phyloP scores from a whole-genome alignment of 1,139 yeast species.

The Kurtzmaniella quercitrusa region DNA sequence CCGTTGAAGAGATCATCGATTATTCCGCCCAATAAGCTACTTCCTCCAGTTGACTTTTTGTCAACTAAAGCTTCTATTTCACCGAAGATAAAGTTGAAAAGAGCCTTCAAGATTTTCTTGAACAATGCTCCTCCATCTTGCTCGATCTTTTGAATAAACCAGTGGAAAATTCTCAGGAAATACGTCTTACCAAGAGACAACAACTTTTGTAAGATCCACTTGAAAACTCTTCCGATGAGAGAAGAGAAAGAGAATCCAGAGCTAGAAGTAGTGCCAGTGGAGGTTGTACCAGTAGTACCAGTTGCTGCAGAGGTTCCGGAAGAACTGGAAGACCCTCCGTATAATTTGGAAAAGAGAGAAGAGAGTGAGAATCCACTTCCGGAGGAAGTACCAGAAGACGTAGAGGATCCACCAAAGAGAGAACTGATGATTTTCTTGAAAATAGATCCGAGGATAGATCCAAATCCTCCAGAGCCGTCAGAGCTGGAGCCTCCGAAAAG shows the following conservation, averaged over 20 bases:
- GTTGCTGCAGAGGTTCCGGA: constrained; percentile 10
- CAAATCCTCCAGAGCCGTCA: not conserved
- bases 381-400: constrained; percentile 13
- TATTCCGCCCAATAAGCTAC: constrained; percentile 10
- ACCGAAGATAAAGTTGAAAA: constrained; percentile 3
- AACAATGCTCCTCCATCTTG: constrained; percentile 1
- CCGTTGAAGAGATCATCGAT: constrained; percentile 13
- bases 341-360: constrained; percentile 13
- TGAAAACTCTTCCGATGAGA: constrained; percentile 1
- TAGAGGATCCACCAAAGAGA: constrained; percentile 5
- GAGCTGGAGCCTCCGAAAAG: not conserved
- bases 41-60: not conserved
- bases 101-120: not conserved
- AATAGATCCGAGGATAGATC: not conserved
- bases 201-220: constrained; percentile 1
- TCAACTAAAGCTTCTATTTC: not conserved
- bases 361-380: constrained; percentile 16
- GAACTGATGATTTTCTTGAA: not conserved
- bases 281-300: constrained; percentile 5
- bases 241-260: constrained; percentile 3
- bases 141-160: constrained; percentile 1
- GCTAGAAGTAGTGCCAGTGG: constrained; percentile 2
- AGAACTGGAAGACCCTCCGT: constrained; percentile 13
- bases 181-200: constrained; percentile 1
- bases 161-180: not conserved